Percentiles rank a stretch among this genome's conserved stretches.
Conservation (phyloP, 306 rosid genomes). For the Pachyrhizus erosus region DNA sequence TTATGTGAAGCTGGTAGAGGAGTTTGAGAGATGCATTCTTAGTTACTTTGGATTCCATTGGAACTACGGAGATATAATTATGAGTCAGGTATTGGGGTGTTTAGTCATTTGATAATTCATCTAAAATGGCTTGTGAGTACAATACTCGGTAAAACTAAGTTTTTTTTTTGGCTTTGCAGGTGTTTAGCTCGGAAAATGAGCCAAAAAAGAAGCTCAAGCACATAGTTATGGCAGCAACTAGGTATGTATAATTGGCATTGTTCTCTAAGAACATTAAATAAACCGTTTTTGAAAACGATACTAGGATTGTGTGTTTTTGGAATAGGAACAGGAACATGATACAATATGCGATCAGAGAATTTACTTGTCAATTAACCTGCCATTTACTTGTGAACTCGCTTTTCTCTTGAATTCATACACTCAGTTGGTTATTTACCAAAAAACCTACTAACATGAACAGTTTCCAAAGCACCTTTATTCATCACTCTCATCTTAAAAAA, state of each 20-base stretch:
- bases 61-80: constrained; percentile 76
- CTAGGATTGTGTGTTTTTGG: neutral
- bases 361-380: neutral
- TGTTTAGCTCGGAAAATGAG: constrained; percentile 78
- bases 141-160: neutral
- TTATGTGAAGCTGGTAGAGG: constrained; percentile 92
- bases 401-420: neutral
- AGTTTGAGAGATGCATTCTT: constrained; percentile 96
- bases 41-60: constrained; percentile 96
- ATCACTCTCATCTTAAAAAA: neutral
- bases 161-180: constrained; percentile 52
- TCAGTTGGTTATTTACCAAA: neutral
- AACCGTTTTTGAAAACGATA: neutral
- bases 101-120: constrained; percentile 7
- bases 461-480: neutral
- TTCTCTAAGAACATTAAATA: neutral
- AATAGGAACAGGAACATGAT: neutral
- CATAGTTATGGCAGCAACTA: constrained; percentile 93
- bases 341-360: neutral
- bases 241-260: constrained; percentile 49
- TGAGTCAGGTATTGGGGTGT: constrained; percentile 71
- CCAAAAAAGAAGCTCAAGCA: constrained; percentile 81
- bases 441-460: neutral
- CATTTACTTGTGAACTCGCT: neutral
- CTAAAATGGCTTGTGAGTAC: neutral